Base-by-base conservation (phyloP, 805 yeast genomes). In the Candida ponderosae region DNA sequence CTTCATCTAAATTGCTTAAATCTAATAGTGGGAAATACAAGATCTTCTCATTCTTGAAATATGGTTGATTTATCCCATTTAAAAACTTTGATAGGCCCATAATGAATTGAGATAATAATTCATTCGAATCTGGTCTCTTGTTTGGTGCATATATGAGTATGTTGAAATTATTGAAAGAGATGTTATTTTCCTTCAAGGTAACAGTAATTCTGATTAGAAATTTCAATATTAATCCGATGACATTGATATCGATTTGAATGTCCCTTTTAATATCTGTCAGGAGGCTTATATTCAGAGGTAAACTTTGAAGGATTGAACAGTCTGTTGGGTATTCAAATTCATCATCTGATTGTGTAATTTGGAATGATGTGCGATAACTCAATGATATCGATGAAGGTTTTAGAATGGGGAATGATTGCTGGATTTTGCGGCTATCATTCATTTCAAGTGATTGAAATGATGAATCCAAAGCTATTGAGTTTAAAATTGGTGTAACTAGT, bases 1-100 rank as follows among this genome's bases (percentile, higher is more conserved):
- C 36, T 50, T 58, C 41, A 40, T 74, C 78, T 32, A 78, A 59
- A 41, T 76, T 70, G 3, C 80, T 73, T 2, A 79, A 70, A 44
- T 81, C 88, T 31, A 78, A 60, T 23, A 76, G 68, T 2, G 88
- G 88, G 45, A 74, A 71, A 42, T 57, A 65, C 50, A 60, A 55
- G 48, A 57, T 62, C 48, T 32, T 62, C 32, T 35, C 72, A 64
- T 44, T 68, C 48, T 51, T 70, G 46, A 38, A 72, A 56, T 37
- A 76, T 60, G 33, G 64, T 59, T 28, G 70, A 63, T 36, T 62
- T 50, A 35, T 66, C 41, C 46, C 71, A 50, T 53, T 70, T 54
- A 56, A 60, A 38, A 36, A 62, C 48, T 50, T 70, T 40, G 60
- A 70, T 38, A 41, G 58, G 31, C 57, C 60, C 52, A 62, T 56